Evolutionary conservation across 306 rosid species (phyloP).

Genomic region (Ochetophila trinervis): DNA sequence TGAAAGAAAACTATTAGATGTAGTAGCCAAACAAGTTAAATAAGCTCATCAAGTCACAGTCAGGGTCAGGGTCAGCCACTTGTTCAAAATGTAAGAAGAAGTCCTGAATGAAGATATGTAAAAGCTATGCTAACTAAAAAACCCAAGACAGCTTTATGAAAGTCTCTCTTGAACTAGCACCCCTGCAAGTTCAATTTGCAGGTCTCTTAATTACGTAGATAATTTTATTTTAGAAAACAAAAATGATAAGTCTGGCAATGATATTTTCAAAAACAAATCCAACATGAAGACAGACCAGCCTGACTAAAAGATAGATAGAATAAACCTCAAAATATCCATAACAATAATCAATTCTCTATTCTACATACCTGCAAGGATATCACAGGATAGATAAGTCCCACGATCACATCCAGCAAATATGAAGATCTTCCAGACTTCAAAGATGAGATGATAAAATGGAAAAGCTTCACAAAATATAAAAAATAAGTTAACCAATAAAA

Average conservation of each 20-base stretch:
- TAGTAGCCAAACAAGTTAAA: conserved; percentile 2
- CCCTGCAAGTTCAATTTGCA: too few species aligned
- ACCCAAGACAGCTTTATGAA: too few species aligned
- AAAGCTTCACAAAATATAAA: conserved; percentile 57
- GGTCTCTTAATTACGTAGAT: too few species aligned
- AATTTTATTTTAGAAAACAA: too few species aligned
- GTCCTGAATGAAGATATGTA: background rate
- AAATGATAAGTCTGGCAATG: too few species aligned
- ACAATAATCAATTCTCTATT: conserved; percentile 17
- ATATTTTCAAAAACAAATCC: background rate
- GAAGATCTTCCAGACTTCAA: conserved; percentile 95
- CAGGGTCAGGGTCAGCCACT: too few species aligned
- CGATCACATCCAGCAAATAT: conserved; percentile 72
- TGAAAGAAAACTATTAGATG: conserved; percentile 14
- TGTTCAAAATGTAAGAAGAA: background rate
- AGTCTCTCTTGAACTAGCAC: too few species aligned
- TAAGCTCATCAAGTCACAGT: background rate
- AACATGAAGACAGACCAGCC: background rate
- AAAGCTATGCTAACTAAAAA: too few species aligned
- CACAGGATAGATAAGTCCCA: conserved; percentile 90
- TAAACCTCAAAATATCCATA: background rate
- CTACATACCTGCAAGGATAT: conserved; percentile 83
- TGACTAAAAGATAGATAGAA: background rate
- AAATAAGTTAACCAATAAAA: conserved; percentile 23
- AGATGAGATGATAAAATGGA: conserved; percentile 81